A percentile compares a stretch with the other conserved stretches of the same genome.
phyloP scores from a whole-genome alignment of 2,329 filamentous ascomycete genomes.

The Exophiala lecanii-corni region DNA sequence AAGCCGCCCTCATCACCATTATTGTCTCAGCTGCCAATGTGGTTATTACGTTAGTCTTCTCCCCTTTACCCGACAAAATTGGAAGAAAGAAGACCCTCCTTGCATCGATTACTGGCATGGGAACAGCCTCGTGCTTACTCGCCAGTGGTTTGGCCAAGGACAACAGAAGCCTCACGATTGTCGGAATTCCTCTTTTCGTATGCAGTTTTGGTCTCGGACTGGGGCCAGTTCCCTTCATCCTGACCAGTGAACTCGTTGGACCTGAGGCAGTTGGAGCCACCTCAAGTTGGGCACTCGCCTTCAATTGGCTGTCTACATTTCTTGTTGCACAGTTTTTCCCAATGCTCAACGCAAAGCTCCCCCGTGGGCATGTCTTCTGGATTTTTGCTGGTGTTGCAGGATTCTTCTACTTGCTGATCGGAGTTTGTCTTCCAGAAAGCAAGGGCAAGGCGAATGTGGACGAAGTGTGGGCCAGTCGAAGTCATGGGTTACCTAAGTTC shows the following conservation, averaged over 20 bases:
- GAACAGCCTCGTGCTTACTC: constrained; percentile 67
- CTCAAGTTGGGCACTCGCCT: constrained; percentile 79
- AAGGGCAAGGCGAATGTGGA: constrained; percentile 76
- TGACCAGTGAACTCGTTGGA: constrained; percentile 84
- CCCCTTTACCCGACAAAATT: constrained; percentile 74
- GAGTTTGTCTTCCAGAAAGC: constrained; percentile 74
- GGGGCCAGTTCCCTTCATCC: constrained; percentile 89
- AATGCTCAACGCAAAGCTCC: constrained; percentile 70
- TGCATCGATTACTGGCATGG: constrained; percentile 79
- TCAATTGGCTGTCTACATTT: constrained; percentile 89
- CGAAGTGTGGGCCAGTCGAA: constrained; percentile 68
- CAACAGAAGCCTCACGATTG: constrained; percentile 68
- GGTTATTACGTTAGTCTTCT: constrained; percentile 70
- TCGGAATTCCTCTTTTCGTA: constrained; percentile 80
- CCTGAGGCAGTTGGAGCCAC: constrained; percentile 86
- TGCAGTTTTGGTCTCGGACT: constrained; percentile 84
- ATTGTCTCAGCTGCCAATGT: constrained; percentile 83
- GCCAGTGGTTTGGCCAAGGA: constrained; percentile 73
- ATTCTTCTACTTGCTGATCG: constrained; percentile 66
- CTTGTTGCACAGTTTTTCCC: constrained; percentile 94
- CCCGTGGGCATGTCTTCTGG: constrained; percentile 80
- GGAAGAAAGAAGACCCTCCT: constrained; percentile 84
- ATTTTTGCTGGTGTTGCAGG: constrained; percentile 75
- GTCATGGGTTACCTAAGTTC: neutral
- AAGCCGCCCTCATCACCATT: constrained; percentile 78